Base-by-base conservation (phyloP, 306 rosid genomes). In the Gynostemma pentaphyllum region DNA sequence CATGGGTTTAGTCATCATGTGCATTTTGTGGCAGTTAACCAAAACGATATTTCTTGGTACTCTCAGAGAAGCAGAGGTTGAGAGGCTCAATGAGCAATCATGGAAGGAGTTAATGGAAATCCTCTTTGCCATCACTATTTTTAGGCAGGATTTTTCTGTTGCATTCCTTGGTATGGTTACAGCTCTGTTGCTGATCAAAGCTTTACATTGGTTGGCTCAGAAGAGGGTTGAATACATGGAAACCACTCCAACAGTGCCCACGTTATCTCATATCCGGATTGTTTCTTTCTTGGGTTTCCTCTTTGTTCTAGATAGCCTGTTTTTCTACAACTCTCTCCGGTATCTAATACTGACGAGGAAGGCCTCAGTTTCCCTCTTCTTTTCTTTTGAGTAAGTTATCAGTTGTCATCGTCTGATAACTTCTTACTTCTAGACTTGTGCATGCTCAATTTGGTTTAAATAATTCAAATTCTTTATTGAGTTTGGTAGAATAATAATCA, bases 51-150 rank as follows among this genome's bases (percentile, higher is more conserved):
- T 94, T 74, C 81, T 94, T 27, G 99, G 99, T 62, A 62, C 94
- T 4, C 96, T 94, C 22, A 81, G 99, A n/a, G 99, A 94, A 78
- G 97, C 99, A 0, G 99, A 94, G 89, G 87, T 94, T 2, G 99
- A 94, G 87, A 86, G 97, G 86, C 94, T 94, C 49, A 94, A 94
- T 45, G 99, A 94, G 78, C 99, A 94, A 36, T 94, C 94, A 0
- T 94, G 99, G 99, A 86, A 96, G 78, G 99, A 94, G 73, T 83
- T 94, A 73, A 94, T 86, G 99, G 99, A 94, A 67, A 94, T 94
- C 53, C 90, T 94, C 30, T 94, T 94, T 78, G 97, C 97, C 6
- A 86, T 94, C 34, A 94, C 99, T 37, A 88, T 94, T 55, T 94
- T 94, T 75, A 72, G 99, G 77, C 99, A 94, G 84, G 97, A 94